A percentile compares a stretch with the other conserved stretches of the same genome.
Evolutionary conservation across 768 basidiomycete species (phyloP).

Genomic region (Kondoa malvinella): DNA sequence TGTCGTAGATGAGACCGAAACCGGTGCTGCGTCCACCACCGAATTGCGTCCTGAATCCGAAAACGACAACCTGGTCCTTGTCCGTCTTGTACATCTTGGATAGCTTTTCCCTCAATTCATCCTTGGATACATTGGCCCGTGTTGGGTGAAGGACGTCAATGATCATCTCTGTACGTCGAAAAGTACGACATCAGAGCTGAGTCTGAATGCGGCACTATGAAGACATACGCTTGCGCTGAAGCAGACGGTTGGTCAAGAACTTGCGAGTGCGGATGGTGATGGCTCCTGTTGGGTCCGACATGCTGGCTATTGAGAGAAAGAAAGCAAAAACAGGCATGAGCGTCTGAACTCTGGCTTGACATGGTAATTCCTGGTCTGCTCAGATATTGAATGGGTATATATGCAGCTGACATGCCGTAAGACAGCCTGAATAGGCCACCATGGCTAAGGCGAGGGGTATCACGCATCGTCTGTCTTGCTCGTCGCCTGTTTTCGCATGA

Average conservation of each 20-base stretch:
- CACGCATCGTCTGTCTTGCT: too few species aligned
- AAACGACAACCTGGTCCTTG: conserved; percentile 74
- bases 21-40: conserved; percentile 97
- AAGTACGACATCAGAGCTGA: not conserved
- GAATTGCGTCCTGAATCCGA: conserved; percentile 87
- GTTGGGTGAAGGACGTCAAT: conserved; percentile 81
- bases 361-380: too few species aligned
- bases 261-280: conserved; percentile 94
- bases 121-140: conserved; percentile 79
- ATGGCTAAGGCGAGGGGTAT: too few species aligned
- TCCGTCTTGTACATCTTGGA: conserved; percentile 83
- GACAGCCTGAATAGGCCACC: too few species aligned
- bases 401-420: too few species aligned
- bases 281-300: conserved; percentile 16
- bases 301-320: conserved; percentile 6
- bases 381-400: too few species aligned
- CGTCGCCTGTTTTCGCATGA: too few species aligned
- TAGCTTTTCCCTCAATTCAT: conserved; percentile 81
- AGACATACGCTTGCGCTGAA: conserved; percentile 90
- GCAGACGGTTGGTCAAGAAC: conserved; percentile 68
- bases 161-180: conserved; percentile 4
- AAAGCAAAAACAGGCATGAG: not conserved
- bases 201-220: conserved; percentile 33
- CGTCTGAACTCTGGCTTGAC: too few species aligned
- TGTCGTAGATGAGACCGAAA: conserved; percentile 94